phyloP scores from a whole-genome alignment of 2,329 filamentous ascomycete genomes.

The Scedosporium apiospermum region DNA sequence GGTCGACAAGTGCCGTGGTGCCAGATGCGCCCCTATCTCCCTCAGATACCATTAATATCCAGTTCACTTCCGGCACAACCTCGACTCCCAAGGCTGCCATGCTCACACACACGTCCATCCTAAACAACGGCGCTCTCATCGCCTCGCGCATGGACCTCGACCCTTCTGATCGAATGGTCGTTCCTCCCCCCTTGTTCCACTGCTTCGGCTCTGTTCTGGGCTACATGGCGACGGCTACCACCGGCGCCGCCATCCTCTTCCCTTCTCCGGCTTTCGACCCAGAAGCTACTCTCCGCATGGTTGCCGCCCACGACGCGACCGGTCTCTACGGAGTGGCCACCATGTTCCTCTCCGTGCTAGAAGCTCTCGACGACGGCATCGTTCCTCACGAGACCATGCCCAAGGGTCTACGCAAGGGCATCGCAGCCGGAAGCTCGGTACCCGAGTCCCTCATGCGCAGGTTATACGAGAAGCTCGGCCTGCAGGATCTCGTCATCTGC shows the following conservation, averaged over 20 bases:
- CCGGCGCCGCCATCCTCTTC: conserved; percentile 71
- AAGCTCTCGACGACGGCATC: conserved; percentile 49
- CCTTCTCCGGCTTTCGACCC: conserved; percentile 83
- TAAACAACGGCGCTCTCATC: conserved; percentile 87
- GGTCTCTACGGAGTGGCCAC: conserved; percentile 83
- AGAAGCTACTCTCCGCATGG: conserved; percentile 53
- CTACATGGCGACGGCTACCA: conserved; percentile 90
- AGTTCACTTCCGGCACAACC: conserved; percentile 96
- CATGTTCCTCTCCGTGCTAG: conserved; percentile 86
- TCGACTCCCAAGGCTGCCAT: conserved; percentile 85
- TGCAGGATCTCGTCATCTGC: conserved; percentile 81
- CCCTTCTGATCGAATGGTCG: conserved; percentile 65
- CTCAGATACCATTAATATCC: conserved; percentile 79
- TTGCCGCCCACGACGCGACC: conserved; percentile 42
- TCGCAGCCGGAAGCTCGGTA: conserved; percentile 79
- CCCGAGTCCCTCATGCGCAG: conserved; percentile 72
- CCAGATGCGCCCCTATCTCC: conserved; percentile 41
- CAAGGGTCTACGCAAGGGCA: conserved; percentile 65
- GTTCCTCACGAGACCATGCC: conserved; percentile 17
- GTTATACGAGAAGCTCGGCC: conserved; percentile 63
- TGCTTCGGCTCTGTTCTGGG: conserved; percentile 89
- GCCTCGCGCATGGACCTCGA: conserved; percentile 76
- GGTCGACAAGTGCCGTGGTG: conserved; percentile 22
- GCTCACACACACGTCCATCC: conserved; percentile 72
- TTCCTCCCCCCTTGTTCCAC: conserved; percentile 77